Conservation (phyloP, 192 early-diverging fungal genomes). For the Backusella westeae region DNA sequence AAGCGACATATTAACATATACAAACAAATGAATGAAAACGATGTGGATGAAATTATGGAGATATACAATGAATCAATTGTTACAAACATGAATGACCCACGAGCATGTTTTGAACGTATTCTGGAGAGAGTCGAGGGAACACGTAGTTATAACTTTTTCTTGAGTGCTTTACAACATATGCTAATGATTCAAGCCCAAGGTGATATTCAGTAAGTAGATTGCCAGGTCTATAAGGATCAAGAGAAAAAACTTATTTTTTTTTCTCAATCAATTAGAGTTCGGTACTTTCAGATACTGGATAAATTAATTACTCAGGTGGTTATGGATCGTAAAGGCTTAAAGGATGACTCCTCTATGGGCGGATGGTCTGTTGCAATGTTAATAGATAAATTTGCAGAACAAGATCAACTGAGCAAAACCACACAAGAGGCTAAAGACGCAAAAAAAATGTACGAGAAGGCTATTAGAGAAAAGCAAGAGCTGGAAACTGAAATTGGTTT, state of each 20-base stretch:
- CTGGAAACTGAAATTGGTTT: slow-evolving; percentile 66
- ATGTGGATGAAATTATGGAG: slow-evolving; percentile 59
- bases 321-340: slow-evolving; percentile 62
- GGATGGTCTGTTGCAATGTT: slow-evolving; percentile 68
- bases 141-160: slow-evolving; percentile 69
- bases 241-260: background rate
- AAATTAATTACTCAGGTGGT: slow-evolving; percentile 76
- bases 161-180: slow-evolving; percentile 74
- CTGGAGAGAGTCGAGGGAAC: slow-evolving; percentile 69
- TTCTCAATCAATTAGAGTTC: slow-evolving; percentile 43
- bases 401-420: slow-evolving; percentile 69
- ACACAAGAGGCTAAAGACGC: slow-evolving; percentile 65
- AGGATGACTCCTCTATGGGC: slow-evolving; percentile 56
- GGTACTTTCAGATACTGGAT: slow-evolving; percentile 79
- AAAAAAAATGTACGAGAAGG: slow-evolving; percentile 61
- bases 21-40: slow-evolving; percentile 35
- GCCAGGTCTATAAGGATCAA: background rate
- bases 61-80: slow-evolving; percentile 65
- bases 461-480: slow-evolving; percentile 65
- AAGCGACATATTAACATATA: slow-evolving; percentile 33
- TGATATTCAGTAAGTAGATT: slow-evolving; percentile 40
- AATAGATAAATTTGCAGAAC: slow-evolving; percentile 73
- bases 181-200: slow-evolving; percentile 70
- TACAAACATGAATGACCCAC: slow-evolving; percentile 73
- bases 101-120: slow-evolving; percentile 74